Evolutionary conservation across 108 stramenopile genomes (phyloP), one percentile per base, ranked within the genome.

Genomic region (Halocafeteria seosinensis): DNA sequence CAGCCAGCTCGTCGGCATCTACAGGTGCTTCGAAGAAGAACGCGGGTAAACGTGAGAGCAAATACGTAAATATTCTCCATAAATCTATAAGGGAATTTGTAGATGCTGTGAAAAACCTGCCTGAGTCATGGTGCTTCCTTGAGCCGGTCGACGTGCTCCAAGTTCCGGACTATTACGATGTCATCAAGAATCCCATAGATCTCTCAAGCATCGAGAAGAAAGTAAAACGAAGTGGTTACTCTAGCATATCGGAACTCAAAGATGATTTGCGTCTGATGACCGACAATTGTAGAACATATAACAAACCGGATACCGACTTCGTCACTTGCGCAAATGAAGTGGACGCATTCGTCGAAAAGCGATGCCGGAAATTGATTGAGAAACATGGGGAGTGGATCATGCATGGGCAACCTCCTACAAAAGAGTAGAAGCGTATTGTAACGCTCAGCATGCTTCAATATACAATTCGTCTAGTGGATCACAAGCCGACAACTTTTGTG

Each of bases 201-300:
- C 65, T 81, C 1, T 76, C 79, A 23, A 81, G 80, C 12, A 38
- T 77, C 13, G 68, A 70, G 50, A 73, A 50, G 21, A 42, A 67
- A 8, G 55, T 82, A 12, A 66, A 72, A 8, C 27, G 50, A 30
- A 37, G 69, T 26, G 29, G 17, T n/a, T 82, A 78, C 66, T 29
- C 29, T 3, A 64, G 66, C 35, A 27, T 72, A 34, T 61, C 72
- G 24, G 65, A 71, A 32, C 61, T 74, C 37, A 50, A 55, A 9
- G 73, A 52, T 1, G 77, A 82, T 37, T 76, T 80, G 13, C 27
- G 50, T 32, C 79, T 80, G 27, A 78, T 75, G 23, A 88, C 88
- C 70, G 38, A 66, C 57, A 97, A 97, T 63, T 87, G 91, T 28
- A 88, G 85, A 81, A 52, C 12, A 4, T 97, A 92, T 77, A 94